Base-by-base conservation (phyloP, 352 stramenopile genomes). In the Globisporangium alternatum region DNA sequence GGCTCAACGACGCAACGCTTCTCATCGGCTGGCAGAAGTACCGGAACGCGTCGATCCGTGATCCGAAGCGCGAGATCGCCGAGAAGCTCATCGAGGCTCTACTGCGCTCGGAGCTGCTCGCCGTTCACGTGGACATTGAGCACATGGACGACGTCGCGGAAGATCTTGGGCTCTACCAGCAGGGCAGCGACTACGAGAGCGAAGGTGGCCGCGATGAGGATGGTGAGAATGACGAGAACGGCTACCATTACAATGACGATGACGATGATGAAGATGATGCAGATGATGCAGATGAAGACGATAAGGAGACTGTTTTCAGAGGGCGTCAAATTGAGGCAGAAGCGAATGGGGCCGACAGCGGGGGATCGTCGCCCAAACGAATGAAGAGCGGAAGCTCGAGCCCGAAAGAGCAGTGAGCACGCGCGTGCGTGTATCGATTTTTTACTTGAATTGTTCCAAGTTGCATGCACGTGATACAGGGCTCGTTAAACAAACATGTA, bases 11-110 rank as follows among this genome's bases (percentile, higher is more conserved):
- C 47, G 58, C 45, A 21, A 64, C 58, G 47, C 33, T 64, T 21
- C 21, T 64, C 45, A 39, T 64, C 47, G 58, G 58, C 15, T 64
- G 58, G 58, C 58, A 64, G 33, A 31, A 22, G 13, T 64, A 64
- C 58, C 45, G 58, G 45, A 57, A 64, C 33, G n/a, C 12, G 22
- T 44, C 33, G 58, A 64, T 64, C 47, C 21, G 13, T 6, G 58
- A 64, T 15, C 45, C 48, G 12, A 64, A 64, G 33, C 33, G 58
- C 15, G 58, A 37, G 58, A 55, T 64, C 47, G 58, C 58, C 17
- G 58, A 64, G 58, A 51, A 52, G 33, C 51, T 64, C 13, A 57
- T 64, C 35, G 12, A 28, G 3, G 13, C 17, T 5, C 6, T 64
- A 47, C 33, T 64, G 44, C 31, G 5, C 3, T 48, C 58, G 0